Conservation (phyloP, 1,139 yeast species). For the Waltiozyma sp. region DNA sequence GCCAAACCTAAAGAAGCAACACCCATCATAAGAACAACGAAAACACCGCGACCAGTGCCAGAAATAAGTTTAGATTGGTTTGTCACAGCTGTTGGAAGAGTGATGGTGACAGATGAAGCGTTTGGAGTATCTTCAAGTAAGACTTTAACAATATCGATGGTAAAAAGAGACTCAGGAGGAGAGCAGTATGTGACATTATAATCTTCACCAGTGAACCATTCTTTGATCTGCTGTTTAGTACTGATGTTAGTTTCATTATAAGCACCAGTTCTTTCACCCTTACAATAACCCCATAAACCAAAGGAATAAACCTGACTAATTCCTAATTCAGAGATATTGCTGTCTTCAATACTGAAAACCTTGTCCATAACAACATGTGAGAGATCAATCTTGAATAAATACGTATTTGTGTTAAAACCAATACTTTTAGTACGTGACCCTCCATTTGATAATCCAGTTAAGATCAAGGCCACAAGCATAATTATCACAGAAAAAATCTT, state of each 20-base stretch:
- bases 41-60: slow-evolving; percentile 33
- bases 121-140: slow-evolving; percentile 7
- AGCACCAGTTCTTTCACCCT: slow-evolving; percentile 30
- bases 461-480: slow-evolving; percentile 7
- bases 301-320: slow-evolving; percentile 51
- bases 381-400: slow-evolving; percentile 31
- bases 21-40: slow-evolving; percentile 35
- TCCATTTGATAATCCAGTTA: slow-evolving; percentile 29
- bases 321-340: slow-evolving; percentile 27
- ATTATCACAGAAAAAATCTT: not conserved
- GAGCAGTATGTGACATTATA: slow-evolving; percentile 46
- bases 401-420: slow-evolving; percentile 27
- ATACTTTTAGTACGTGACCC: slow-evolving; percentile 26
- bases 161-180: slow-evolving; percentile 33
- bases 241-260: slow-evolving; percentile 5
- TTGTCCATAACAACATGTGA: slow-evolving; percentile 17
- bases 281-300: slow-evolving; percentile 69
- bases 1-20: slow-evolving; percentile 30
- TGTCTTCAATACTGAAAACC: not conserved
- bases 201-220: not conserved
- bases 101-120: slow-evolving; percentile 5
- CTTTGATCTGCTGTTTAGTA: not conserved
- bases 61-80: slow-evolving; percentile 25
- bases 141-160: slow-evolving; percentile 39
- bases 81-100: slow-evolving; percentile 24